Percentiles rank a stretch among this genome's conserved stretches.
phyloP scores from a whole-genome alignment of 1,139 yeast genomes.

The Candida sojae region DNA sequence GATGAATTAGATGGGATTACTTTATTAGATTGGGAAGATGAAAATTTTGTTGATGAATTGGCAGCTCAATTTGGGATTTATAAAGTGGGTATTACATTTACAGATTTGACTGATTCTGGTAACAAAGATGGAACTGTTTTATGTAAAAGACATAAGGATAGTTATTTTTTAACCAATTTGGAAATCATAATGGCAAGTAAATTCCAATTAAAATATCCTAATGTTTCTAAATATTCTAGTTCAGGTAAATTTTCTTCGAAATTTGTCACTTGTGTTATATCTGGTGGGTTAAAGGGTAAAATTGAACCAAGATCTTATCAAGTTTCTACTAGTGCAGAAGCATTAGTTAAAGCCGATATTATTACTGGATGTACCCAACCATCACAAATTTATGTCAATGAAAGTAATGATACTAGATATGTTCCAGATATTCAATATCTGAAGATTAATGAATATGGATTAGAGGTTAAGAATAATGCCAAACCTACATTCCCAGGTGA shows the following conservation, averaged over 20 bases:
- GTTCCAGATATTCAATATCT: conserved; percentile 94
- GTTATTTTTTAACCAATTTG: conserved; percentile 82
- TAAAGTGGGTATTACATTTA: conserved; percentile 82
- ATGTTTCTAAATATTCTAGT: conserved; percentile 63
- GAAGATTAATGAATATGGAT: conserved; percentile 83
- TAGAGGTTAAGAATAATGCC: conserved; percentile 85
- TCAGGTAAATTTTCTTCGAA: conserved; percentile 79
- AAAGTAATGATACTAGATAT: conserved; percentile 67
- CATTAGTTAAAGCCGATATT: conserved; percentile 81
- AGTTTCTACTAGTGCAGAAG: conserved; percentile 86
- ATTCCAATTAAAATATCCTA: conserved; percentile 70
- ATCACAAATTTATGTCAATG: conserved; percentile 78
- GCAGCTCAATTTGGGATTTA: conserved; percentile 64
- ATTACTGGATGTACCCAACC: conserved; percentile 91
- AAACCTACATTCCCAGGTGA: conserved; percentile 97
- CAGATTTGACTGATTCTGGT: conserved; percentile 90
- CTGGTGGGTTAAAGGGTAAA: conserved; percentile 84
- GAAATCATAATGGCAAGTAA: conserved; percentile 87
- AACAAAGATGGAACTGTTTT: conserved; percentile 83
- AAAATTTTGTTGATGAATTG: conserved; percentile 51
- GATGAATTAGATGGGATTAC: conserved; percentile 87
- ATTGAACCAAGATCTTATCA: conserved; percentile 92
- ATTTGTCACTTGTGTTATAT: conserved; percentile 88
- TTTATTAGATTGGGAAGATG: conserved; percentile 60
- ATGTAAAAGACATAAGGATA: conserved; percentile 90